phyloP scores from a whole-genome alignment of 2,329 filamentous ascomycete genomes.

The Fulvia fulva region DNA sequence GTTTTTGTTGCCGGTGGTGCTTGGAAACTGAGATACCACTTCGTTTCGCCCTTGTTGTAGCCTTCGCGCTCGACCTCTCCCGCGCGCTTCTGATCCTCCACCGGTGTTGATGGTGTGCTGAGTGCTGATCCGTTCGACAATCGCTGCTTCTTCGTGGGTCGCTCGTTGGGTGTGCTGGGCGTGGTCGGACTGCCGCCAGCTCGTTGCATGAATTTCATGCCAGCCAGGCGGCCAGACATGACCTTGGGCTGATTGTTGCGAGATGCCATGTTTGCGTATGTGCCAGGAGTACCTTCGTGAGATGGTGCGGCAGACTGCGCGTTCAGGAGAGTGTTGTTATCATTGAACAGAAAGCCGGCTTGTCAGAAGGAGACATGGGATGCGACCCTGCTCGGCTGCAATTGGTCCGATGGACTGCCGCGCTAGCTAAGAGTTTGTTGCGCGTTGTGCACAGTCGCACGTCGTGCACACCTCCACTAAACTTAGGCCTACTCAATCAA shows the following conservation, averaged over 20 bases:
- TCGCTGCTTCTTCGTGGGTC: conserved; percentile 63
- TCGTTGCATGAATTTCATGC: conserved; percentile 88
- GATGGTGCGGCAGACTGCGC: no score
- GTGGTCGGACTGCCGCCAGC: conserved; percentile 41
- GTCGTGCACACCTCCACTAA: no score
- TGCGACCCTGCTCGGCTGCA: no score
- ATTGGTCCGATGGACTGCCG: no score
- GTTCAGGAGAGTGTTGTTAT: background rate
- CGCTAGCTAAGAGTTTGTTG: no score
- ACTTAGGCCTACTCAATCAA: no score
- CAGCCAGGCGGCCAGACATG: conserved; percentile 83
- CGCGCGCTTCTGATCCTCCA: background rate
- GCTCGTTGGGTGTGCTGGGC: conserved; percentile 46
- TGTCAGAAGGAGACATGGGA: no score
- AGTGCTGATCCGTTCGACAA: conserved; percentile 37
- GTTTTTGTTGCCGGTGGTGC: conserved; percentile 35
- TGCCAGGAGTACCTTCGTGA: background rate
- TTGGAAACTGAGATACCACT: conserved; percentile 66
- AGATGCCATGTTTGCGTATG: conserved; percentile 12
- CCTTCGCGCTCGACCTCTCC: conserved; percentile 56
- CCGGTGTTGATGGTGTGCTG: conserved; percentile 37
- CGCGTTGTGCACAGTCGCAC: no score
- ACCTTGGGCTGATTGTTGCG: conserved; percentile 51
- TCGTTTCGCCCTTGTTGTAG: conserved; percentile 63
- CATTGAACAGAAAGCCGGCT: no score